Evolutionary conservation across 2,329 filamentous ascomycete genomes (phyloP).

Genomic region (Arachnomyces sp.): DNA sequence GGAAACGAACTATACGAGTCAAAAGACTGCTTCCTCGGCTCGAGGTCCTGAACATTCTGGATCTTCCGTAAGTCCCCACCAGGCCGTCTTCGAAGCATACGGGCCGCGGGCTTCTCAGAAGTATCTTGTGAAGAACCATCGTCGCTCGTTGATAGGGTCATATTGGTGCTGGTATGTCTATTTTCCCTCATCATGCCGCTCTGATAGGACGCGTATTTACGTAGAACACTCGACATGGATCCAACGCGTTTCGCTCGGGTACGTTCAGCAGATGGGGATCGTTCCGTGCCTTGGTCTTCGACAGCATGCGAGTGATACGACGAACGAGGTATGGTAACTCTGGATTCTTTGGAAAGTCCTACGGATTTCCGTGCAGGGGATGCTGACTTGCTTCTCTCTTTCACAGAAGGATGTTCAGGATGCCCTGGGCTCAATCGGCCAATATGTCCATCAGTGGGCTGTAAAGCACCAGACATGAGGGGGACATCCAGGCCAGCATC

Average conservation of each 20-base stretch:
- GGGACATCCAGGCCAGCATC: conserved; percentile 40
- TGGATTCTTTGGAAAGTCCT: too few relatives aligned
- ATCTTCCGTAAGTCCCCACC: conserved; percentile 67
- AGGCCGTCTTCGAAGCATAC: conserved; percentile 61
- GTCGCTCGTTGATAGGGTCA: conserved; percentile 12
- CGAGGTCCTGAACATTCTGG: conserved; percentile 55
- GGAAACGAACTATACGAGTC: conserved; percentile 29
- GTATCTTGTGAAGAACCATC: conserved; percentile 14
- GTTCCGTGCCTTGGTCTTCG: not conserved
- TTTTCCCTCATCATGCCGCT: conserved; percentile 31
- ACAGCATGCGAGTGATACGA: too few relatives aligned
- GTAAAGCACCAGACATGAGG: conserved; percentile 32
- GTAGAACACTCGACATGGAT: conserved; percentile 28
- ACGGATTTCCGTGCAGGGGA: too few relatives aligned
- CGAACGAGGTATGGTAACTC: too few relatives aligned
- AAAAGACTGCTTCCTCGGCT: conserved; percentile 33
- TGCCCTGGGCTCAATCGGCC: too few relatives aligned
- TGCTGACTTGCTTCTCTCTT: too few relatives aligned
- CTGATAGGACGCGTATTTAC: conserved; percentile 39
- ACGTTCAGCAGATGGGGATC: conserved; percentile 17
- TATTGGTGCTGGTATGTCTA: conserved; percentile 19
- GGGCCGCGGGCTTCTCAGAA: conserved; percentile 25
- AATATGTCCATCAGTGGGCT: not conserved
- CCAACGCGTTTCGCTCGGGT: conserved; percentile 17
- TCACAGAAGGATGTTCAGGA: too few relatives aligned